phyloP scores from a whole-genome alignment of 1,284 basidiomycete genomes.

The Calocybe gambosa region DNA sequence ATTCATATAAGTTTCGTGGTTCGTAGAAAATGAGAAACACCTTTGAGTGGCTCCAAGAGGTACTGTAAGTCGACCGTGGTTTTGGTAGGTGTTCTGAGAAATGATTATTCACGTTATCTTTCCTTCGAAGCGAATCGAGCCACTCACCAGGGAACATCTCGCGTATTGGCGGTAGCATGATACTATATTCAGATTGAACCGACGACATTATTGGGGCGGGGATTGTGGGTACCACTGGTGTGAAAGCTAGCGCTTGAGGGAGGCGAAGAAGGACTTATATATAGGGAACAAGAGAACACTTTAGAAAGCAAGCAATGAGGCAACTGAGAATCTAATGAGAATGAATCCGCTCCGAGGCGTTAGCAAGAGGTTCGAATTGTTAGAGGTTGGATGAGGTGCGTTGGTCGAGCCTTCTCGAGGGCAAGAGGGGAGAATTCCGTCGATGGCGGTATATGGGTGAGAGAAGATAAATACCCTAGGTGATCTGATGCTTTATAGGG shows the following conservation, averaged over 20 bases:
- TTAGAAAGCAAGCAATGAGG: constrained; percentile 1
- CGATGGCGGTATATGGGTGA: constrained; percentile 10
- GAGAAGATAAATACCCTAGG: constrained; percentile 11
- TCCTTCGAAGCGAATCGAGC: background rate
- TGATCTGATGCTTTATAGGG: constrained; percentile 21
- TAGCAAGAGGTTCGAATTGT: constrained; percentile 9
- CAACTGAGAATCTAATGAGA: constrained; percentile 6
- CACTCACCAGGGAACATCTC: constrained; percentile 51
- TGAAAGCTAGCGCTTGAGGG: background rate
- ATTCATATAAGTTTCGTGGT: background rate
- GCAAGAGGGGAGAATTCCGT: constrained; percentile 15
- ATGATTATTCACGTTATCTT: background rate
- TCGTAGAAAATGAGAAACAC: background rate
- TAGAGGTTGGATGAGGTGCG: constrained; percentile 6
- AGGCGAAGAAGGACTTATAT: constrained; percentile 2
- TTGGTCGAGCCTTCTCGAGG: constrained; percentile 16
- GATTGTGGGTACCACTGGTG: background rate
- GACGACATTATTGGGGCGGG: constrained; percentile 7
- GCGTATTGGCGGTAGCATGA: constrained; percentile 46
- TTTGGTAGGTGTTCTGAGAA: background rate
- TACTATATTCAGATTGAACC: constrained; percentile 13
- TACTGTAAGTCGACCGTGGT: background rate
- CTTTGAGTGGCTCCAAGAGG: background rate
- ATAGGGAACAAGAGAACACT: background rate
- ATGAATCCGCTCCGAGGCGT: constrained; percentile 12